These are phyloP conservation scores for Eleusine indica DNA, from an alignment of 176 grass and related monocot species.

Conservation along the genomic window DNA sequence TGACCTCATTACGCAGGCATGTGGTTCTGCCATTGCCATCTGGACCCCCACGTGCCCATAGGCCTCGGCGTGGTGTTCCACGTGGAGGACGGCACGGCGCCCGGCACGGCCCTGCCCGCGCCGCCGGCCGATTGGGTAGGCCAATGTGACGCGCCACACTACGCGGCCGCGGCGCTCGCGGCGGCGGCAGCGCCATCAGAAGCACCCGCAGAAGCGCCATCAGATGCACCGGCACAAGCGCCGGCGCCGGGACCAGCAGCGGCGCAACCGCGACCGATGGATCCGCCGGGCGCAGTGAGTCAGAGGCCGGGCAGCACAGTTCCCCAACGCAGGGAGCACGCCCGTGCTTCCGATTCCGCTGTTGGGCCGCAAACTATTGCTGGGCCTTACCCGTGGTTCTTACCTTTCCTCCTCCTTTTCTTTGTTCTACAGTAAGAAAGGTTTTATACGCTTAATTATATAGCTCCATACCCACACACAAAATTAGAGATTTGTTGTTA, in stretches of 20 bases:
- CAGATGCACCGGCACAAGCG: background rate
- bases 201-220: background rate
- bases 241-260: background rate
- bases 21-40: slow-evolving; percentile 89
- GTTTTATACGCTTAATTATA: background rate
- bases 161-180: slow-evolving; percentile 15
- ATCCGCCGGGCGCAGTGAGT: background rate
- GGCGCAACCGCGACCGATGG: background rate
- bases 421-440: background rate
- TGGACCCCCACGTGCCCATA: slow-evolving; percentile 62
- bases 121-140: slow-evolving; percentile 58
- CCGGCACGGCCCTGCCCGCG: slow-evolving; percentile 41
- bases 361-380: background rate
- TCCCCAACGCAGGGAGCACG: slow-evolving; percentile 15
- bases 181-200: background rate
- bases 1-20: slow-evolving; percentile 24
- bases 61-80: slow-evolving; percentile 73
- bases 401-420: background rate
- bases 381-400: background rate
- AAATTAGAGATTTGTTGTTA: slow-evolving; percentile 20
- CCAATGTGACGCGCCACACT: slow-evolving; percentile 24
- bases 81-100: slow-evolving; percentile 55
- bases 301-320: background rate
- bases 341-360: background rate
- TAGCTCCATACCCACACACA: background rate